phyloP scores from a whole-genome alignment of 352 stramenopile species.

The Phytopythium aichiense region DNA sequence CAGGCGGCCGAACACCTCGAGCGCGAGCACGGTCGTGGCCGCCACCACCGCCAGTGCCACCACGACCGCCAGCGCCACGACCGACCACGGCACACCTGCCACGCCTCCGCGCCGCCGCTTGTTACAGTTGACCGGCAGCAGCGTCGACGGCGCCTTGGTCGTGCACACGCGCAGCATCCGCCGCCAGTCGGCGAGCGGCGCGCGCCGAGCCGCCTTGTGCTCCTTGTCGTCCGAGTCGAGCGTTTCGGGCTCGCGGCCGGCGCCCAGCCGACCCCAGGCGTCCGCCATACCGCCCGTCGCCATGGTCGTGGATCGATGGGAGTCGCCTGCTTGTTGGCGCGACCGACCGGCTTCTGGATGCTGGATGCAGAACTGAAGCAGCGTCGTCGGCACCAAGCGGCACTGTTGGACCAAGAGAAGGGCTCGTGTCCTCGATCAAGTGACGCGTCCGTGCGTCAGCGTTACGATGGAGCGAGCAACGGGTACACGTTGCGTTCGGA shows the following conservation, averaged over 20 bases:
- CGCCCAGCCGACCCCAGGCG: not conserved
- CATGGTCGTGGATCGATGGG: not conserved
- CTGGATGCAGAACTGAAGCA: not conserved
- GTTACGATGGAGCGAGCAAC: no score
- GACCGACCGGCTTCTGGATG: not conserved
- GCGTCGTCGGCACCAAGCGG: not conserved
- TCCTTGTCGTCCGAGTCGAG: slow-evolving; percentile 33
- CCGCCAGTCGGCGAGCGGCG: not conserved
- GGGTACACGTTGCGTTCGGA: not conserved
- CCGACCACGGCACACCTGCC: slow-evolving; percentile 12
- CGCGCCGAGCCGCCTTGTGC: slow-evolving; percentile 9
- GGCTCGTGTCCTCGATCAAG: not conserved
- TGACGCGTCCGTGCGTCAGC: not conserved
- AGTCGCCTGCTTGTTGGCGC: no score
- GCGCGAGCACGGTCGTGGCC: slow-evolving; percentile 17
- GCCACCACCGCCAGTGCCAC: slow-evolving; percentile 24
- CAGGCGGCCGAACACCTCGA: slow-evolving; percentile 49
- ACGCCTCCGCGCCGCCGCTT: not conserved
- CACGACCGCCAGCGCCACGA: slow-evolving; percentile 10
- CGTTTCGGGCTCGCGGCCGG: no score
- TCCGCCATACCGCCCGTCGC: not conserved
- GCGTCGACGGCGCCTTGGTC: not conserved
- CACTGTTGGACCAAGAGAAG: not conserved
- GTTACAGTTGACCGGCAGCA: slow-evolving; percentile 1
- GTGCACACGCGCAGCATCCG: not conserved